Evolutionary conservation across 331 rosid species (phyloP).

Genomic region (Erythrophleum ivorense): DNA sequence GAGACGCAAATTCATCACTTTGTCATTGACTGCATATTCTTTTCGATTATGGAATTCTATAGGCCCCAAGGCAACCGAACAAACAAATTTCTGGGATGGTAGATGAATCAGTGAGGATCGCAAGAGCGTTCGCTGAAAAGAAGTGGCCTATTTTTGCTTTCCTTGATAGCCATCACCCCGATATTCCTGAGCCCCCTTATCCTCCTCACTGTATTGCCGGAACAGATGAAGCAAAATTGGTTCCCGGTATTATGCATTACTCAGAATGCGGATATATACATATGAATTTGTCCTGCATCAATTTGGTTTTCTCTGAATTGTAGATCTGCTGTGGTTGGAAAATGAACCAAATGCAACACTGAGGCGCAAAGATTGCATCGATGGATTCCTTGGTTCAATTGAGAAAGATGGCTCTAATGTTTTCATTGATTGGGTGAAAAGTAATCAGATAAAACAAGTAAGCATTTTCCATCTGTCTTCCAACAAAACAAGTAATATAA

Average conservation of each 20-base stretch:
- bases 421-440: slow-evolving; percentile 81
- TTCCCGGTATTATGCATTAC: slow-evolving; percentile 63
- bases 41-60: neutral
- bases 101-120: slow-evolving; percentile 60
- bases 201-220: slow-evolving; percentile 89
- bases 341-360: slow-evolving; percentile 82
- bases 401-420: slow-evolving; percentile 89
- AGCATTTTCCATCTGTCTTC: slow-evolving; percentile 17
- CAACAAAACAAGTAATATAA: neutral
- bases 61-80: slow-evolving; percentile 80
- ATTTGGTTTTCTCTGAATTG: slow-evolving; percentile 36
- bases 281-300: neutral
- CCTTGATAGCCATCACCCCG: slow-evolving; percentile 78
- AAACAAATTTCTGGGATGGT: slow-evolving; percentile 72
- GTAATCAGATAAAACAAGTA: slow-evolving; percentile 71
- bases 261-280: neutral
- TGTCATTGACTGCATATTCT: neutral
- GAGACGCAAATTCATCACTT: neutral
- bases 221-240: slow-evolving; percentile 70
- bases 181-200: slow-evolving; percentile 83
- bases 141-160: slow-evolving; percentile 88
- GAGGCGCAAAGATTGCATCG: slow-evolving; percentile 80
- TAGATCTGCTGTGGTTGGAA: slow-evolving; percentile 84
- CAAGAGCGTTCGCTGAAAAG: slow-evolving; percentile 66
- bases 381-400: slow-evolving; percentile 80